Percentiles rank a stretch among this genome's conserved stretches.
These are phyloP conservation scores for Fereydounia khargensis DNA, from an alignment of 1,284 basidiomycete species.

Conservation along the genomic window DNA sequence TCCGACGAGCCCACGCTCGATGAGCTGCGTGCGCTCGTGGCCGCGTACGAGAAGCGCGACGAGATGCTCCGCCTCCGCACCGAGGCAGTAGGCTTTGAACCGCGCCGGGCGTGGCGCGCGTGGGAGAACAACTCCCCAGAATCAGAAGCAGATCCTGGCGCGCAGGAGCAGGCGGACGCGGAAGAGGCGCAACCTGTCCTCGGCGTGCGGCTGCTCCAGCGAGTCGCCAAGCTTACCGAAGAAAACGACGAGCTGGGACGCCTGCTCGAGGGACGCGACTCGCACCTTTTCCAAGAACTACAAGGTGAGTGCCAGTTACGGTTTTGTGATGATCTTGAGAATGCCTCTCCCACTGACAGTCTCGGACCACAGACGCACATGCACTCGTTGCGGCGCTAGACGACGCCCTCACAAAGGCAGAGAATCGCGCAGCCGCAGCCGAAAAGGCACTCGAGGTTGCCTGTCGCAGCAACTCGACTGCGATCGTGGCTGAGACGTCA, in stretches of 20 bases:
- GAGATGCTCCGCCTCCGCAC: slow-evolving; percentile 27
- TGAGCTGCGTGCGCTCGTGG: slow-evolving; percentile 1
- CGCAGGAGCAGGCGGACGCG: not conserved
- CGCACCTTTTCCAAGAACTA: not conserved
- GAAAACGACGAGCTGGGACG: slow-evolving; percentile 33
- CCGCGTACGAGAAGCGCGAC: slow-evolving; percentile 17
- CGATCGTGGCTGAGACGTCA: no score
- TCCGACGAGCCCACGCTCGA: not conserved
- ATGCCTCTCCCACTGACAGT: no score
- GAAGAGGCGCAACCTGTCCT: slow-evolving; percentile 18
- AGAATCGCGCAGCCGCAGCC: slow-evolving; percentile 2
- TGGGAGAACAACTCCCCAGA: slow-evolving; percentile 3
- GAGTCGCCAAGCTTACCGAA: slow-evolving; percentile 18
- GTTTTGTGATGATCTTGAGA: no score
- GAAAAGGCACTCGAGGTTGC: slow-evolving; percentile 22
- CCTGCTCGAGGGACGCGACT: slow-evolving; percentile 9
- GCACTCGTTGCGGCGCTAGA: slow-evolving; percentile 20
- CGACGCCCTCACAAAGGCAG: slow-evolving; percentile 9
- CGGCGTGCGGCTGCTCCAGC: slow-evolving; percentile 31
- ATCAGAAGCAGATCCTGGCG: no score
- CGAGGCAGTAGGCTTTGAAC: slow-evolving; percentile 37
- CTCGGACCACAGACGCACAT: slow-evolving; percentile 1
- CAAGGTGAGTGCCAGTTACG: not conserved
- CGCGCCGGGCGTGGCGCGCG: slow-evolving; percentile 17
- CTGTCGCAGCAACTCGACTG: slow-evolving; percentile 17